Conservation (phyloP, 495 filamentous ascomycete genomes). For the Stereocaulon alpinum region DNA sequence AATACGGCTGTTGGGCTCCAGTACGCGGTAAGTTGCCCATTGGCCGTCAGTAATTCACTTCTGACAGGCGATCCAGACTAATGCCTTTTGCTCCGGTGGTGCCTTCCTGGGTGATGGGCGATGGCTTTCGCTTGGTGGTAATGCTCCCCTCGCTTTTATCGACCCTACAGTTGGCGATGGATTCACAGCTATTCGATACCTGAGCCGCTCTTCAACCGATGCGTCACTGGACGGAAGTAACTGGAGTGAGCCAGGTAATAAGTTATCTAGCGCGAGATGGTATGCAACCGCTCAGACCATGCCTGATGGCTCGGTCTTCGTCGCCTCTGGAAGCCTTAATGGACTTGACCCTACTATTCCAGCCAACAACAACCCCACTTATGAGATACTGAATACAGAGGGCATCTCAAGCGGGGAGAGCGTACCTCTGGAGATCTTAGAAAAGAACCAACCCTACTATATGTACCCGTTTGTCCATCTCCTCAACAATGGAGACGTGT, state of each 20-base stretch:
- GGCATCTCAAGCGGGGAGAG: constrained; percentile 36
- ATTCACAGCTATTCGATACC: constrained; percentile 46
- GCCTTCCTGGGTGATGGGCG: constrained; percentile 48
- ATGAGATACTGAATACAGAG: constrained; percentile 41
- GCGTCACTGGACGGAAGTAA: constrained; percentile 36
- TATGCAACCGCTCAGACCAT: constrained; percentile 51
- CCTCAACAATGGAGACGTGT: constrained; percentile 44
- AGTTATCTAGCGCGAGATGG: constrained; percentile 45
- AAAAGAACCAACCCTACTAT: constrained; percentile 51
- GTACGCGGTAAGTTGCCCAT: constrained; percentile 28
- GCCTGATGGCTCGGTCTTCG: constrained; percentile 45
- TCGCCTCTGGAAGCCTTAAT: constrained; percentile 52
- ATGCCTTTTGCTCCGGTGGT: constrained; percentile 54
- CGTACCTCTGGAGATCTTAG: constrained; percentile 41
- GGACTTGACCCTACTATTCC: constrained; percentile 45
- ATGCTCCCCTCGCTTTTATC: constrained; percentile 42
- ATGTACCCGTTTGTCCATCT: constrained; percentile 59
- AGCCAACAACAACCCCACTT: constrained; percentile 55
- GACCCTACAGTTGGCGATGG: constrained; percentile 50
- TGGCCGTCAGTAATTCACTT: neutral
- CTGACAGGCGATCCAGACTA: constrained; percentile 30
- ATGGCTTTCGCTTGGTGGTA: constrained; percentile 46
- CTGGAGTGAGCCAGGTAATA: constrained; percentile 49
- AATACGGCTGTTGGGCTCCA: constrained; percentile 39
- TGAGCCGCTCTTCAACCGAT: constrained; percentile 40